phyloP scores from a whole-genome alignment of 177 flowering plant genomes.

The Tripterygium wilfordii region DNA sequence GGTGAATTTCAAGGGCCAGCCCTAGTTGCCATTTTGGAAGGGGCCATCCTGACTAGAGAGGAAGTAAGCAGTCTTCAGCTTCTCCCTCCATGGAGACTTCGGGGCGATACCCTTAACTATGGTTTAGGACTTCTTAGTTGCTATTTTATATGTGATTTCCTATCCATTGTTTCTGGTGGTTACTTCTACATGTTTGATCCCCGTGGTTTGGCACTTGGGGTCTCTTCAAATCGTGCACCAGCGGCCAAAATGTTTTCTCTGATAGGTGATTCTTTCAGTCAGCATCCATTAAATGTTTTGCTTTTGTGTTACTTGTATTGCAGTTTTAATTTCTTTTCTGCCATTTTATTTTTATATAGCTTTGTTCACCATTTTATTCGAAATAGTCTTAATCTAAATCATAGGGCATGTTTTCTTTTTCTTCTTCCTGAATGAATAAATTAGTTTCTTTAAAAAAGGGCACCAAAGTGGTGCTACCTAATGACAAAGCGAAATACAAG shows the following conservation, averaged over 20 bases:
- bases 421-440: no score
- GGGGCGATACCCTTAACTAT: slow-evolving; percentile 73
- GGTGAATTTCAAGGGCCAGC: slow-evolving; percentile 99
- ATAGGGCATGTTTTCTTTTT: background rate
- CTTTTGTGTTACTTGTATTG: no score
- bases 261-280: slow-evolving; percentile 39
- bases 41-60: slow-evolving; percentile 75
- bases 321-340: no score
- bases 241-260: slow-evolving; percentile 78
- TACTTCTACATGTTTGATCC: slow-evolving; percentile 88
- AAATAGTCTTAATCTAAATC: background rate
- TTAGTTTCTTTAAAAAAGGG: no score
- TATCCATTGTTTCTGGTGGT: slow-evolving; percentile 66
- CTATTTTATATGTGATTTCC: slow-evolving; percentile 65
- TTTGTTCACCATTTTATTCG: no score
- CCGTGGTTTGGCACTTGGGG: slow-evolving; percentile 57
- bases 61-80: slow-evolving; percentile 79
- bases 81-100: slow-evolving; percentile 91
- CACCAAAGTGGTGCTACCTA: no score
- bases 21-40: slow-evolving; percentile 74
- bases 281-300: background rate
- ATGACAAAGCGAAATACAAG: no score
- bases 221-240: slow-evolving; percentile 47
- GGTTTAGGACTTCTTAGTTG: slow-evolving; percentile 90
- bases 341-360: no score